Evolutionary conservation across 2,329 filamentous ascomycete genomes (phyloP), one percentile per base, ranked within the genome.

Genomic region (Coniochaeta sp.): DNA sequence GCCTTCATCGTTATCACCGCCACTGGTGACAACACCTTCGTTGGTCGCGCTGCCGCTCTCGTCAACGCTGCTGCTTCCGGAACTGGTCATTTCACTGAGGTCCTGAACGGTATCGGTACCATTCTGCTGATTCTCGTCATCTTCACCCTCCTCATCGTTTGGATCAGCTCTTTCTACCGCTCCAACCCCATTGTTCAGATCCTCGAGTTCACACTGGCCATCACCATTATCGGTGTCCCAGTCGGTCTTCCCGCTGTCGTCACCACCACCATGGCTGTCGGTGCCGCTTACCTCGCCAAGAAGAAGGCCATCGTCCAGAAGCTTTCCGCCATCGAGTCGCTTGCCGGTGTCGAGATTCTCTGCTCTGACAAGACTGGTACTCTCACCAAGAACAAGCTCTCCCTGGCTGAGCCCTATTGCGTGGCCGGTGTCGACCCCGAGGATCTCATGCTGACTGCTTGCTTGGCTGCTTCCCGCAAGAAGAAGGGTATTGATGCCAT

Each of bases 341-440:
- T 95, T 58, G 90, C 90, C 66, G 90, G 90, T 77, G 91, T 95
- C 56, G 87, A 95, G 73, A 94, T 95, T 69, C 86, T 95, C 52
- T 95, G 90, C 79, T 92, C 90, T 50, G 90, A 95, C 81, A 95
- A 95, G 82, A 95, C 90, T 27, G 90, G 90, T 74, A 95, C 90
- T 53, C 74, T 95, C 67, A 95, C 90, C 67, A 94, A 92, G 79
- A 95, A 95, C 80, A 95, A 94, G 78, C 82, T 95, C 20, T 92
- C 89, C 57, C 79, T 95, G 46, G 79, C 87, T 50, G 90, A 95
- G 67, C 90, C 90, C 52, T 95, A 85, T 76, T 89, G 85, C 33
- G 87, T 94, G 56, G 77, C 81, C 55, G 90, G 90, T 64, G 87
- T 95, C 54, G 87, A 91, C 60, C 81, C 86, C 31, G 87, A 94